Conservation (phyloP, 2,329 filamentous ascomycete genomes). For the Fusarium musae region DNA sequence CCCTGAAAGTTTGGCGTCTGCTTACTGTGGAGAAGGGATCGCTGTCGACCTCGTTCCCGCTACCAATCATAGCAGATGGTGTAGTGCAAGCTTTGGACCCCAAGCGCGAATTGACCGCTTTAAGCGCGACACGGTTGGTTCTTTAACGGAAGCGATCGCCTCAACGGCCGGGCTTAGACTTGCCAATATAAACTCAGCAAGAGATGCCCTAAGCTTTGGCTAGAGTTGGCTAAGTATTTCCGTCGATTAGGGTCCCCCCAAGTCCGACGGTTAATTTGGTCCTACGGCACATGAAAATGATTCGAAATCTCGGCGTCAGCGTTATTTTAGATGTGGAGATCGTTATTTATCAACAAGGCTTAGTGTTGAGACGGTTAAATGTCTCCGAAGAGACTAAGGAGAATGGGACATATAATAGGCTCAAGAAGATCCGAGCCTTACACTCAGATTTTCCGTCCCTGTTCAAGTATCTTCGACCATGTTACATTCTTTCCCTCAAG, state of each 20-base stretch:
- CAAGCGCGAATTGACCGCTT: not conserved
- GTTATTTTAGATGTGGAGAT: not conserved
- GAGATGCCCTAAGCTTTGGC: accelerated
- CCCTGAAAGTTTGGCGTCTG: not conserved
- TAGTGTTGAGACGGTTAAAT: not conserved
- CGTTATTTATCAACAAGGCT: not conserved
- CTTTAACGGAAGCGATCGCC: not conserved
- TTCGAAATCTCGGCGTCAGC: not conserved
- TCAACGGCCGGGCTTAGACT: not conserved
- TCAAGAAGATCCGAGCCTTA: not conserved
- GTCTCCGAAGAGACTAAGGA: not conserved
- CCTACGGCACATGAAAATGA: not conserved
- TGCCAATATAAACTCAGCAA: not conserved
- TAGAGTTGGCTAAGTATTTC: not conserved
- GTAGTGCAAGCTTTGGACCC: not conserved
- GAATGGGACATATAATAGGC: not conserved
- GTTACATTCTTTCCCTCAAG: not conserved
- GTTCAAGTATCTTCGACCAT: not conserved
- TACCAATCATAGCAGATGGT: not conserved
- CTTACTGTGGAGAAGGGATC: not conserved
- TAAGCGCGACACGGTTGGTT: not conserved
- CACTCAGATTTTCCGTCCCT: accelerated
- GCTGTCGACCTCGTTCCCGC: not conserved
- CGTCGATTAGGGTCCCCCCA: not conserved
- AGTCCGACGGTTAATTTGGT: not conserved